Conservation (phyloP, 75 land plant genomes). For the Pinus albicaulis region DNA sequence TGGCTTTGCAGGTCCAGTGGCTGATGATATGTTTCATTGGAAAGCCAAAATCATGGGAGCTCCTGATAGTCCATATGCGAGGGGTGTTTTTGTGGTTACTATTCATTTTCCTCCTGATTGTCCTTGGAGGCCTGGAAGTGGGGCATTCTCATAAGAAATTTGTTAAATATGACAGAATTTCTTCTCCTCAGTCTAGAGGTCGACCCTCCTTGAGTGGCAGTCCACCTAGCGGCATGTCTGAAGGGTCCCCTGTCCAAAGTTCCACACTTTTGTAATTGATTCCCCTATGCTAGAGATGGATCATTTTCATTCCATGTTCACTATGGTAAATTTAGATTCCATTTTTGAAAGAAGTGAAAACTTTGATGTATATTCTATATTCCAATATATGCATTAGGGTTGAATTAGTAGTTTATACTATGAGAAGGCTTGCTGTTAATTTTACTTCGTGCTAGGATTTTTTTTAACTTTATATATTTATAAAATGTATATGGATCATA, state of each 20-base stretch:
- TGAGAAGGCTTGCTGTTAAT: no score
- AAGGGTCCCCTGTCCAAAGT: neutral
- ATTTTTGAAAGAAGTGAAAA: neutral
- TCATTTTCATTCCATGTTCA: neutral
- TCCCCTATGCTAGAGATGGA: neutral
- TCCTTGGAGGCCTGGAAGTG: slow-evolving; percentile 11
- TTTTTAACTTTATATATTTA: no score
- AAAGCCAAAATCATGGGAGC: slow-evolving; percentile 70
- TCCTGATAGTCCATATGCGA: slow-evolving; percentile 51
- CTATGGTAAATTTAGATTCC: neutral
- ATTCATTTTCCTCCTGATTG: slow-evolving; percentile 67
- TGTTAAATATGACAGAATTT: no score
- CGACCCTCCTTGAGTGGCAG: no score
- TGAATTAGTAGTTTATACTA: no score
- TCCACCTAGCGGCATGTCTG: no score
- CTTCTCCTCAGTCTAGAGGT: no score
- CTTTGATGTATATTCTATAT: neutral
- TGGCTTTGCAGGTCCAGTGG: slow-evolving; percentile 32
- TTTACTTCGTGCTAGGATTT: no score
- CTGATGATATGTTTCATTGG: slow-evolving; percentile 60
- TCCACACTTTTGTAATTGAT: slow-evolving; percentile 20
- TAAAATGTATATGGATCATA: no score
- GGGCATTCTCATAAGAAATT: no score
- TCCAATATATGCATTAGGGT: no score
- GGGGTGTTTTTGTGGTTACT: slow-evolving; percentile 57